Percentiles rank a stretch among this genome's conserved stretches.
These are phyloP conservation scores for Botrytis squamosa DNA, from an alignment of 2,329 filamentous ascomycete genomes.

Conservation along the genomic window DNA sequence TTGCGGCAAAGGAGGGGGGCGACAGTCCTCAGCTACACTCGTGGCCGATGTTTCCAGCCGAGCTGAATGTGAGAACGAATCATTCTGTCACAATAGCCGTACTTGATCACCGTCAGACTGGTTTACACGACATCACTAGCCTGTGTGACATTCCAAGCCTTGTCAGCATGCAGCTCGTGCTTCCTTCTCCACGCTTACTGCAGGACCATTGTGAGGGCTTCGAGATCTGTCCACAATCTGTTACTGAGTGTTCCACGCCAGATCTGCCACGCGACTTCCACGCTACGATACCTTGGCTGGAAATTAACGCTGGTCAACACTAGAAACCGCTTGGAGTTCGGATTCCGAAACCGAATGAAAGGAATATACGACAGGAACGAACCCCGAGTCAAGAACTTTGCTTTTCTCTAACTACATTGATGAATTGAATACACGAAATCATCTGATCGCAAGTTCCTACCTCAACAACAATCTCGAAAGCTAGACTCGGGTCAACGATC, in stretches of 20 bases:
- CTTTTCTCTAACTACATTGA: no score
- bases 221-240: not conserved
- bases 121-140: not conserved
- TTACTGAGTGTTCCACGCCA: not conserved
- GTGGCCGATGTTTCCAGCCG: not conserved
- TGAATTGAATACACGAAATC: not conserved
- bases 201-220: not conserved
- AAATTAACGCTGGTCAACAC: not conserved
- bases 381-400: not conserved
- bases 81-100: not conserved
- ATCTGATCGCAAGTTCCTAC: not conserved
- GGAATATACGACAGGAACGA: not conserved
- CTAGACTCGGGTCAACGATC: not conserved
- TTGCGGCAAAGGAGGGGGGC: not conserved
- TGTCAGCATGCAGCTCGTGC: not conserved
- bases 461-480: not conserved
- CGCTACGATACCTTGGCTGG: not conserved
- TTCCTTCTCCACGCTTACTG: not conserved
- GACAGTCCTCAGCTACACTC: not conserved
- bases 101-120: not conserved
- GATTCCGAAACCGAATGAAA: not conserved
- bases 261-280: not conserved
- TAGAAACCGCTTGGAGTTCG: not conserved
- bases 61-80: constrained; percentile 8
- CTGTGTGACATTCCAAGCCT: not conserved